phyloP scores from a whole-genome alignment of 208 protist genomes.

The Leptomonas pyrrhocoris region DNA sequence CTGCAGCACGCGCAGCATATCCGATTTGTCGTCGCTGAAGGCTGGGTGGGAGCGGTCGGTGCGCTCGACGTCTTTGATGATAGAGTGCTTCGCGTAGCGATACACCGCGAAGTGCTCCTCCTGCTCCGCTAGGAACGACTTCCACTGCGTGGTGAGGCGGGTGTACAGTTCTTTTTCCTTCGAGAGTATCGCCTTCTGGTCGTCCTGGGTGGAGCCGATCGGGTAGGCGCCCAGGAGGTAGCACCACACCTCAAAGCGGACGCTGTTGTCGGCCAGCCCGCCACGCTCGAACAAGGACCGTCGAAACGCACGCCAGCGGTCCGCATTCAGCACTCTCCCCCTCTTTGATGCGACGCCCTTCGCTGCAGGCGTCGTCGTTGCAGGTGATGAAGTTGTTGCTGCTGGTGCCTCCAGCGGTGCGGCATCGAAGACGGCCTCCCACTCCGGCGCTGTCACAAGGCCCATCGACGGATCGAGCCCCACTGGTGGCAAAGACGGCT shows the following conservation, averaged over 20 bases:
- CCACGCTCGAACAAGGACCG: slow-evolving; percentile 35
- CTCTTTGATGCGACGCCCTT: not conserved
- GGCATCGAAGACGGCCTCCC: not conserved
- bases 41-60: slow-evolving; percentile 70
- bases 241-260: slow-evolving; percentile 81
- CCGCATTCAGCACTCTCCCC: slow-evolving; percentile 10
- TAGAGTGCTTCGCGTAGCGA: slow-evolving; percentile 49
- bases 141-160: slow-evolving; percentile 75
- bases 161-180: slow-evolving; percentile 58
- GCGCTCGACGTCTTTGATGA: slow-evolving; percentile 90
- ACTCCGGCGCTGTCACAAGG: slow-evolving; percentile 1
- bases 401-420: not conserved
- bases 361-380: not conserved
- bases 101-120: slow-evolving; percentile 65
- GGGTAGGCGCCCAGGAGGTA: slow-evolving; percentile 73
- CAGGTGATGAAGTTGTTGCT: not conserved
- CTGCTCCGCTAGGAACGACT: slow-evolving; percentile 71
- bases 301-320: slow-evolving; percentile 28
- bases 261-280: slow-evolving; percentile 15
- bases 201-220: slow-evolving; percentile 28
- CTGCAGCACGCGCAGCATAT: slow-evolving; percentile 58
- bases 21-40: slow-evolving; percentile 50
- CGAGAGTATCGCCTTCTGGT: slow-evolving; percentile 35
- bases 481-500: slow-evolving; percentile 13
- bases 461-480: not conserved